A percentile compares a stretch with the other conserved stretches of the same genome.
phyloP scores from a whole-genome alignment of 176 grass and related monocot species.

The Oryza punctata region DNA sequence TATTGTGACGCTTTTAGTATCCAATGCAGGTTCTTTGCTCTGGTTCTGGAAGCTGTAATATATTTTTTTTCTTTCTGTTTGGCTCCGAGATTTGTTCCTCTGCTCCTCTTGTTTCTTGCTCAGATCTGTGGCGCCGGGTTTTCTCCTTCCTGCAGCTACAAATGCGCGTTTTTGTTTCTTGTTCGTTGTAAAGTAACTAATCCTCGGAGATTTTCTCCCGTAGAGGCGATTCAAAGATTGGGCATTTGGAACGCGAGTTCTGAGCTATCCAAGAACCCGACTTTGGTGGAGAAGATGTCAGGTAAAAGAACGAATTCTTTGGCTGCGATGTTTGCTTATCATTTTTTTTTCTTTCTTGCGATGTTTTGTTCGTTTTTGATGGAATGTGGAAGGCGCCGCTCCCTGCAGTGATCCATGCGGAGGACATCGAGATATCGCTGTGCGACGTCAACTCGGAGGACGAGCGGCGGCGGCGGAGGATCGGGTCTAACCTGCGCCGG shows the following conservation, averaged over 20 bases:
- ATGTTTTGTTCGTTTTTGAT: neutral
- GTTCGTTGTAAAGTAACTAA: slow-evolving; percentile 17
- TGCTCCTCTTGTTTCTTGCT: slow-evolving; percentile 26
- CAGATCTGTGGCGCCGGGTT: slow-evolving; percentile 49
- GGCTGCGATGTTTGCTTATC: neutral
- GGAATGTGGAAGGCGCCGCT: neutral
- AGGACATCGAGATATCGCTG: slow-evolving; percentile 72
- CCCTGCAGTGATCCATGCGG: slow-evolving; percentile 57
- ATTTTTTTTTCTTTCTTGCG: neutral
- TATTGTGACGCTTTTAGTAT: slow-evolving; percentile 43
- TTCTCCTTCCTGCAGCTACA: neutral
- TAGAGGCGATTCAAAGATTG: slow-evolving; percentile 27
- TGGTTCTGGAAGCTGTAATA: slow-evolving; percentile 38
- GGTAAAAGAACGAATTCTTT: slow-evolving; percentile 19
- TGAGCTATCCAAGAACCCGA: slow-evolving; percentile 24
- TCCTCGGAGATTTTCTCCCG: neutral
- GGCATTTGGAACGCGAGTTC: slow-evolving; percentile 16
- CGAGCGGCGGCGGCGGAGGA: slow-evolving; percentile 89
- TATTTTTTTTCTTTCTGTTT: neutral
- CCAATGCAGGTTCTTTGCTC: slow-evolving; percentile 57
- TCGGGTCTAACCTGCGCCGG: slow-evolving; percentile 69
- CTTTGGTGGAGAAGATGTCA: slow-evolving; percentile 41
- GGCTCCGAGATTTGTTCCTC: slow-evolving; percentile 34
- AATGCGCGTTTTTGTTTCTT: neutral
- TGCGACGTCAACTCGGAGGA: slow-evolving; percentile 92